Percentiles rank a stretch among this genome's conserved stretches.
These are phyloP conservation scores for Hyaloscypha variabilis DNA, from an alignment of 495 filamentous ascomycete species.

Conservation along the genomic window DNA sequence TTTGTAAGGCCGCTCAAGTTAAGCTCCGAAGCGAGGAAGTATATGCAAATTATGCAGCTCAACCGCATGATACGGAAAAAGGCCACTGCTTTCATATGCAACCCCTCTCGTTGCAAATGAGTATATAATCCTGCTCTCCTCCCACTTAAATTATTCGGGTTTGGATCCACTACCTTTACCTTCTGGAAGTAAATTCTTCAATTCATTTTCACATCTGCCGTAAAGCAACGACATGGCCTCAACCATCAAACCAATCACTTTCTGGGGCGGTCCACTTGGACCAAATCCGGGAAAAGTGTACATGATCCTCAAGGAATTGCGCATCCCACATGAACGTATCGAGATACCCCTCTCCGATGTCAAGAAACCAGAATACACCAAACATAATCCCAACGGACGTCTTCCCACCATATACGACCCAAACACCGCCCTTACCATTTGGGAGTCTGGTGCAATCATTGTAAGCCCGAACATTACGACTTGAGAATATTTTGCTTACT, in stretches of 20 bases:
- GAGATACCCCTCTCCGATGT: slow-evolving; percentile 44
- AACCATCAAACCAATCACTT: slow-evolving; percentile 43
- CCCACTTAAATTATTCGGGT: background rate
- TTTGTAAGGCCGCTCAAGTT: background rate
- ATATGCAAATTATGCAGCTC: background rate
- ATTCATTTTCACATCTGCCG: too few species aligned
- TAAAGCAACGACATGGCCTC: background rate
- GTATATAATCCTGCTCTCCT: background rate
- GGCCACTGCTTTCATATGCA: too few species aligned
- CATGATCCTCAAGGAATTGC: slow-evolving; percentile 65
- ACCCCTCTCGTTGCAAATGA: background rate
- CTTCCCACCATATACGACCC: slow-evolving; percentile 43
- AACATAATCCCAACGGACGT: slow-evolving; percentile 75
- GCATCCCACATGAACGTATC: slow-evolving; percentile 54
- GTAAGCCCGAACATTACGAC: background rate
- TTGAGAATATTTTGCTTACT: background rate
- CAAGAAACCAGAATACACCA: slow-evolving; percentile 57
- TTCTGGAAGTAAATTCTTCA: too few species aligned
- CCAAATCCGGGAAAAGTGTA: slow-evolving; percentile 70
- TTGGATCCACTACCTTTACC: background rate
- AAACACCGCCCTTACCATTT: slow-evolving; percentile 44
- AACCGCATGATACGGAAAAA: too few species aligned
- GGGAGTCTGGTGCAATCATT: slow-evolving; percentile 69
- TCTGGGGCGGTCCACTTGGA: slow-evolving; percentile 42
- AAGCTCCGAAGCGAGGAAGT: background rate